Evolutionary conservation across 1,284 basidiomycete genomes (phyloP).

Genomic region (Xerocomus minutiporus): DNA sequence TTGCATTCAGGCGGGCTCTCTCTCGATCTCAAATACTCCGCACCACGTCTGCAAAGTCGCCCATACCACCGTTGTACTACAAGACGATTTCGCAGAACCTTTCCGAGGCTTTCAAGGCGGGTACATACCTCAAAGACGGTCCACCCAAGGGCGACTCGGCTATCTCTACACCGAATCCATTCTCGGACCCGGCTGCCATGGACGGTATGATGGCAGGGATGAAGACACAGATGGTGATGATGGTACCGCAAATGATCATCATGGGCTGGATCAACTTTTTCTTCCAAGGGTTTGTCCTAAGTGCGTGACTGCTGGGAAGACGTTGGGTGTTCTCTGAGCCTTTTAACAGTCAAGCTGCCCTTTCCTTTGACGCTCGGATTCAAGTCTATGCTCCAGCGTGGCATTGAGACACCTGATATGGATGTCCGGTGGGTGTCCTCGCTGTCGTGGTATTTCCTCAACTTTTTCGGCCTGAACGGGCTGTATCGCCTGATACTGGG

Average conservation of each 20-base stretch:
- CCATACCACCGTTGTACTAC: constrained; percentile 73
- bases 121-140: constrained; percentile 82
- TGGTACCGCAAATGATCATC: constrained; percentile 96
- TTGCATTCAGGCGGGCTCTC: constrained; percentile 68
- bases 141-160: constrained; percentile 63
- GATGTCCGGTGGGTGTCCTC: constrained; percentile 99
- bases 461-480: constrained; percentile 96
- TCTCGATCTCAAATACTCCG: constrained; percentile 81
- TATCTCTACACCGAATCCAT: constrained; percentile 60
- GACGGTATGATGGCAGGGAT: constrained; percentile 98
- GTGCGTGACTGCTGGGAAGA: constrained; percentile 50
- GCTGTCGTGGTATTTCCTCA: constrained; percentile 98
- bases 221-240: constrained; percentile 99
- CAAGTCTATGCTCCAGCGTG: constrained; percentile 98
- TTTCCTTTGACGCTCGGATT: constrained; percentile 97
- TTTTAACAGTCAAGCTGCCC: constrained; percentile 79
- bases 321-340: constrained; percentile 3
- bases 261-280: constrained; percentile 99
- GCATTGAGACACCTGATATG: constrained; percentile 94
- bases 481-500: constrained; percentile 93
- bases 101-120: constrained; percentile 65
- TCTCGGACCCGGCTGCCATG: constrained; percentile 89
- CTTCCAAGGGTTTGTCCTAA: constrained; percentile 96
- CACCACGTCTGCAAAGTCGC: constrained; percentile 73
- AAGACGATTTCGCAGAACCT: constrained; percentile 71